These are phyloP conservation scores for Lantana camara DNA, from an alignment of 257 asterid genomes.

Conservation along the genomic window DNA sequence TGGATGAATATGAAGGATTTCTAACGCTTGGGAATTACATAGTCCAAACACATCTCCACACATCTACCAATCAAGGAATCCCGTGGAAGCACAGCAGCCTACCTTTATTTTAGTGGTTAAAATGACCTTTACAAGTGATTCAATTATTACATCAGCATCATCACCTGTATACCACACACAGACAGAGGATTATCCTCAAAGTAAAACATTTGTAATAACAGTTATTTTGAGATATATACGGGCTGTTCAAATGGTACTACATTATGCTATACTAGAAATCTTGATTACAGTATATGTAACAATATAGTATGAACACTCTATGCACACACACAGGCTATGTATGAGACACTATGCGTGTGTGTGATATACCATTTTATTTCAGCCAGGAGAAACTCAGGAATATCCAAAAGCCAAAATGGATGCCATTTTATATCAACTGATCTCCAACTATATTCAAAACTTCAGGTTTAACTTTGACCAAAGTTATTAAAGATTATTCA, in stretches of 20 bases:
- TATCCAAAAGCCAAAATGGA: not conserved
- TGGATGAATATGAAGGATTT: too few relatives aligned
- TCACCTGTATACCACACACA: constrained; percentile 46
- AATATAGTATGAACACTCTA: not conserved
- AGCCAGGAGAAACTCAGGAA: too few relatives aligned
- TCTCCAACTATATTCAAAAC: too few relatives aligned
- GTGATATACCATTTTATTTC: too few relatives aligned
- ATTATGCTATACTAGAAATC: not conserved
- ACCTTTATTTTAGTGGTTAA: constrained; percentile 69
- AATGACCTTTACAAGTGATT: constrained; percentile 60
- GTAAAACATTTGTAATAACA: not conserved
- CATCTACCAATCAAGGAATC: too few relatives aligned
- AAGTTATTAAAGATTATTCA: too few relatives aligned
- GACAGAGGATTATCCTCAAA: constrained; percentile 23
- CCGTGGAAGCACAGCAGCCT: constrained; percentile 13
- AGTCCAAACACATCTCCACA: too few relatives aligned
- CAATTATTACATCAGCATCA: constrained; percentile 50
- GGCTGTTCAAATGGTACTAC: not conserved
- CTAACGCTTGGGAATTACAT: too few relatives aligned
- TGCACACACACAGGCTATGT: not conserved
- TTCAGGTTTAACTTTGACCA: too few relatives aligned
- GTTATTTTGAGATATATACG: not conserved
- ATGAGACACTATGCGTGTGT: too few relatives aligned
- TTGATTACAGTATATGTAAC: not conserved
- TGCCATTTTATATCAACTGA: not conserved